Base-by-base conservation (phyloP, 2,329 filamentous ascomycete species). In the Tolypocladium cylindrosporum region DNA sequence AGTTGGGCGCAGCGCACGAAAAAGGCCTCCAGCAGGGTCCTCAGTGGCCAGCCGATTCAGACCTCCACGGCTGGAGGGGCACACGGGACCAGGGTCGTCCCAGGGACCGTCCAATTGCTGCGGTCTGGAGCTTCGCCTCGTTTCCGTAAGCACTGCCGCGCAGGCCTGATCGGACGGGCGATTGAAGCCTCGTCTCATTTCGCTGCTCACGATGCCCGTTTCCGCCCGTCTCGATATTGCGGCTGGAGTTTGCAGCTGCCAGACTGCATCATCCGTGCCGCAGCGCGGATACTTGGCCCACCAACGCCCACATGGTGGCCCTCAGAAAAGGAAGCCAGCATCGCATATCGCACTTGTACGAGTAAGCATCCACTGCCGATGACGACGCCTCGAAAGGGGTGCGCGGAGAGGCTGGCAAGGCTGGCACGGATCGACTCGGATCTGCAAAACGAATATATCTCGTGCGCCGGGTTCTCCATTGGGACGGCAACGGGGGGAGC, bases 351-450 rank as follows among this genome's bases (percentile, higher is more conserved):
- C 27, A 2, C 14, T 19, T 16, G 11, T 27, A 27, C 24, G 24
- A 27, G 24, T 27, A 27, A 27, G 24, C 14, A 9, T 11, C 16
- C 8, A 16, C 43, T 16, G 43, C 43, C n/a, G 48, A 37, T 55
- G 53, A 55, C 53, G 53, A 55, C 53, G 53, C 53, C 39, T 55
- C 40, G 39, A 36, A 43, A 55, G 40, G 53, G 53, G 19, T 55
- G 53, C 24, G 39, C 39, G 16, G 19, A 14, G 31, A 31, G 14
- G 53, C 24, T 55, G 16, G 27, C 16, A 43, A 31, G 14, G 53
- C 24, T 55, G 16, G 27, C 16, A 43, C 24, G 4, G 37, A 43
- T 31, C 39, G 13, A 4, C 53, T 10, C 24, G 14, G 59, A 39
- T 45, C 31, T 41, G 55, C 21, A 43, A 41, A 51, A 57, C 40